Conservation (phyloP, 257 asterid genomes). For the Paulownia fortunei region DNA sequence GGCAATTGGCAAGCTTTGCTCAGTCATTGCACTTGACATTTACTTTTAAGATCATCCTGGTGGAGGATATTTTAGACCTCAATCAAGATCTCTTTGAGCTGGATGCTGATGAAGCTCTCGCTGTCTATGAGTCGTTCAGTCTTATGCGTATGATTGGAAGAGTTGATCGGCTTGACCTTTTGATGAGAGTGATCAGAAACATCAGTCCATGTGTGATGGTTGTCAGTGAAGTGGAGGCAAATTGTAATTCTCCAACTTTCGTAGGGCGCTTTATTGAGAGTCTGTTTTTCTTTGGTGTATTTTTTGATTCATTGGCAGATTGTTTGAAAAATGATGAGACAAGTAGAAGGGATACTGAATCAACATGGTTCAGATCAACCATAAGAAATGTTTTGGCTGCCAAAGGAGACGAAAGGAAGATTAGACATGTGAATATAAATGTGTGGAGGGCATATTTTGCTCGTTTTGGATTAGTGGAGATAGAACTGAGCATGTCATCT, state of each 20-base stretch:
- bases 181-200: slow-evolving; percentile 41
- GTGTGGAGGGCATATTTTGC: slow-evolving; percentile 54
- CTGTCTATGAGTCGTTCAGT: not conserved
- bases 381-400: slow-evolving; percentile 44
- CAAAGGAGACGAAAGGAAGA: slow-evolving; percentile 49
- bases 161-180: slow-evolving; percentile 36
- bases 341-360: slow-evolving; percentile 38
- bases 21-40: slow-evolving; percentile 20
- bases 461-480: slow-evolving; percentile 37
- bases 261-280: slow-evolving; percentile 52
- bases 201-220: slow-evolving; percentile 48
- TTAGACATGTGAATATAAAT: slow-evolving; percentile 40
- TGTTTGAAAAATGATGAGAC: slow-evolving; percentile 44
- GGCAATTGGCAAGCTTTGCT: slow-evolving; percentile 27
- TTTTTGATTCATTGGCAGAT: slow-evolving; percentile 51
- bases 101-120: not conserved
- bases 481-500: slow-evolving; percentile 42
- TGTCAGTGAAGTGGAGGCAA: slow-evolving; percentile 47
- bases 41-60: slow-evolving; percentile 5
- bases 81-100: not conserved
- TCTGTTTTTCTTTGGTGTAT: slow-evolving; percentile 45
- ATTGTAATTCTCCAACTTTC: slow-evolving; percentile 48
- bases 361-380: slow-evolving; percentile 33
- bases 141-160: slow-evolving; percentile 24
- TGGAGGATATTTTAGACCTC: slow-evolving; percentile 22